Base-by-base conservation (phyloP, 768 basidiomycete species). In the Podaxis pistillaris region DNA sequence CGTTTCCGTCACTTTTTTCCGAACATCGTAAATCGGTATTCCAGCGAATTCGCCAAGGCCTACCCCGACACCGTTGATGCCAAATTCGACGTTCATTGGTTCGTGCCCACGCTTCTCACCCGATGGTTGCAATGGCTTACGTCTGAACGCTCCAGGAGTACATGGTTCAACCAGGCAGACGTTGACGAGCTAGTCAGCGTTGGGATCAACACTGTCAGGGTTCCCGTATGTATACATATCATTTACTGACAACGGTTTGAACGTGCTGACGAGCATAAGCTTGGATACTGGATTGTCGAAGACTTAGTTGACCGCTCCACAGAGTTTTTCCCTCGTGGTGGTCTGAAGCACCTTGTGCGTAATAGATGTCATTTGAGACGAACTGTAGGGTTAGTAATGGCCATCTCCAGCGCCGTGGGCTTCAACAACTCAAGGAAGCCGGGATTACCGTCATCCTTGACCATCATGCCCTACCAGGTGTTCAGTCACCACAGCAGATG, bases 281-380 rank as follows among this genome's bases (percentile, higher is more conserved):
- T 93, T 44, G 91, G 91, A 0, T 93, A 88, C 70, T 93, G 91
- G 91, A 86, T 93, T 52, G 76, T 93, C 7, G 91, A 93, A 69
- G 79, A 78, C 2, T 75, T 93, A 7, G 91, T 93, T 0, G 69
- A 92, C 69, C 80, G 86, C 3, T 66, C 67, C 1, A 76, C 74
- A 1, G 91, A 93, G 69, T 81, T 78, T 51, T 93, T 81, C 69
- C 87, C 90, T 13, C 81, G 83, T 38, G 91, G 91, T 19, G 91
- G 91, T 30, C 79, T 93, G 37, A 59, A 67, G 2, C 82, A 86
- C 55, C 79, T 93, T 38, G 91, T 90, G 64, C 56, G 82, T 69
- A 17, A 44, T 19, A 9, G 1, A 9, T 33, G 9, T 33, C 33
- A 33, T 36, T 26, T 58, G 5, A 6, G 46, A 55, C n/a, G 33